Evolutionary conservation across 1,284 basidiomycete species (phyloP), one percentile per base, ranked within the genome.

Genomic region (Naganishia sp.): DNA sequence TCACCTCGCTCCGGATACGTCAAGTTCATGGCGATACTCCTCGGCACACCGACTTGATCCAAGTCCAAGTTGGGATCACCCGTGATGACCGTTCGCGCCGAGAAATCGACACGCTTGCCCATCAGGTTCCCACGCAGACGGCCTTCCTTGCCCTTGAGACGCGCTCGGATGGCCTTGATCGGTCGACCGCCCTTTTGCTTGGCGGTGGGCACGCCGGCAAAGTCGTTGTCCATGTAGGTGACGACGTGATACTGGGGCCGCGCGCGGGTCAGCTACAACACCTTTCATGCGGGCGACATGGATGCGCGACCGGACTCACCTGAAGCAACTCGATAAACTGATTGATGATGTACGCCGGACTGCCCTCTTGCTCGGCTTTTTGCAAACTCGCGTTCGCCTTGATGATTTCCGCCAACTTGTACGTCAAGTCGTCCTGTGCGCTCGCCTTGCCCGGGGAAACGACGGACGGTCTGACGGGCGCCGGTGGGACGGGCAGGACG

Each of bases 171-270:
- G 46, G 96, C 95, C 81, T 99, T 99, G 72, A 99, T 90, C 9
- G 96, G 95, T 69, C 96, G 87, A 43, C 96, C 96, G 39, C 93
- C 96, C 80, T 99, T 99, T 77, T 99, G 96, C 74, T 97, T 81
- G 0, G 95, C 94, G 77, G 98, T 94, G 0, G 96, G 96, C 49
- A 98, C 93, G 66, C 96, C 96, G 39, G 96, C 94, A 71, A 99
- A 95, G 78, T 99, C 94, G 78, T 99, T 99, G 78, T 99, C 96
- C 95, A 99, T 99, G 78, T 99, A 99, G 0, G 96, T 99, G 7
- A 95, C 96, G 69, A 96, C 93, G 77, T 99, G 96, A 79, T 95
- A 99, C 88, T 94, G 69, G 3, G 42, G 0, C 16, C 18, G 13
- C 36, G 21, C 15, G 31, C 55, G 25, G 25, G 53, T 9, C 48